Evolutionary conservation across 371 early-diverging fungal species (phyloP), one percentile per base, ranked within the genome.

Genomic region (Mucor saturninus): DNA sequence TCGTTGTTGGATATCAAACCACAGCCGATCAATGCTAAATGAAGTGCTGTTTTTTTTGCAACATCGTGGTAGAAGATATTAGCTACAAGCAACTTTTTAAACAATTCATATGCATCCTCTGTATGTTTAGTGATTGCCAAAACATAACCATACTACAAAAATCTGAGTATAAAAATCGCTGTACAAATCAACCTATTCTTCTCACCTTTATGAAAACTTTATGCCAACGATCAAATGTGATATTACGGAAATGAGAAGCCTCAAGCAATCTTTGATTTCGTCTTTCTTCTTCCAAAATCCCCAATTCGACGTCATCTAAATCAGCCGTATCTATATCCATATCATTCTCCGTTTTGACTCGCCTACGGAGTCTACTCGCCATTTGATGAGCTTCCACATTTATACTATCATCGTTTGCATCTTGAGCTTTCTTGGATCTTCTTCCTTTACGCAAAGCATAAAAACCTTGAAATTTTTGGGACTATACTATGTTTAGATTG

Each of bases 1-100:
- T 68, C 69, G 53, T 84, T 77, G 0, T 68, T 65, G 14, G 72
- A 67, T 8, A 84, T 67, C 1, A 86, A 28, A 21, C 85, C 86
- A 37, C 81, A 75, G 89, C 91, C 84, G 28, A 92, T 70, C 62
- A 87, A 70, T 8, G 87, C 82, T 40, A 92, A 28, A 51, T 84
- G 80, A 46, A 93, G 69, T 0, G 78, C 62, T 0, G 77, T 61
- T 29, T 73, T 75, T 56, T 69, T 76, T 14, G 64, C 56, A 7
- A 79, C 64, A 42, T 91, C 78, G n/a, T 86, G 80, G 56, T 80
- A 89, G 61, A 88, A 92, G 3, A 93, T 86, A 59, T 87, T 88
- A 9, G 93, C 86, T 35, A 85, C 83, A 45, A 67, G 66, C 3
- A 85, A 83, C 32, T 75, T 61, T 62, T 83, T 86, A 45, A 93